Evolutionary conservation across 257 asterid species (phyloP).

Genomic region (Solanum bulbocastanum): DNA sequence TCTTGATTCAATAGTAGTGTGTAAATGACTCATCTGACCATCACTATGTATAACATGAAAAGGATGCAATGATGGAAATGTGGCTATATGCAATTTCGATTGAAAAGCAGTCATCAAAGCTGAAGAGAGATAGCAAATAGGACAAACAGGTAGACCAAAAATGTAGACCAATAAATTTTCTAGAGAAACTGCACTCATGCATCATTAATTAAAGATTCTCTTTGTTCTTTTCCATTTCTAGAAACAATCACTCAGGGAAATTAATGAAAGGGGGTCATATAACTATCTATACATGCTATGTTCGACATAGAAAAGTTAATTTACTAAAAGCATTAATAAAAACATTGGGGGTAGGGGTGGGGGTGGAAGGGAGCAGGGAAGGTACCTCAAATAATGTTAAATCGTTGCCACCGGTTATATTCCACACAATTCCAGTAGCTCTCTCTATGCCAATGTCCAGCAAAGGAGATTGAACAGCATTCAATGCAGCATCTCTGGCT

Average conservation of each 20-base stretch:
- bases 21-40: not conserved
- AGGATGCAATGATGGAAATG: not conserved
- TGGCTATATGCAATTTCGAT: not conserved
- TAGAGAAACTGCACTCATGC: not conserved
- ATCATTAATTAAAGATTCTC: not conserved
- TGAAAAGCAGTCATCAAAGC: not conserved
- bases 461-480: conserved; percentile 89
- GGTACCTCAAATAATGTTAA: conserved; percentile 85
- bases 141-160: not conserved
- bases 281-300: not conserved
- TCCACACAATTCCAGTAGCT: conserved; percentile 98
- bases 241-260: not conserved
- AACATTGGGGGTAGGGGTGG: not conserved
- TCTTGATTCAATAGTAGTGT: not conserved
- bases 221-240: not conserved
- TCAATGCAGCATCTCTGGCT: conserved; percentile 93
- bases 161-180: not conserved
- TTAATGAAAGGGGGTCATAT: not conserved
- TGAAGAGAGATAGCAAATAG: not conserved
- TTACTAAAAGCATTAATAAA: not conserved
- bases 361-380: not conserved
- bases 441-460: conserved; percentile 87
- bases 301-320: not conserved
- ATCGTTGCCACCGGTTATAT: conserved; percentile 91
- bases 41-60: not conserved